Evolutionary conservation across 768 basidiomycete species (phyloP).

Genomic region (Harrya chromipes): DNA sequence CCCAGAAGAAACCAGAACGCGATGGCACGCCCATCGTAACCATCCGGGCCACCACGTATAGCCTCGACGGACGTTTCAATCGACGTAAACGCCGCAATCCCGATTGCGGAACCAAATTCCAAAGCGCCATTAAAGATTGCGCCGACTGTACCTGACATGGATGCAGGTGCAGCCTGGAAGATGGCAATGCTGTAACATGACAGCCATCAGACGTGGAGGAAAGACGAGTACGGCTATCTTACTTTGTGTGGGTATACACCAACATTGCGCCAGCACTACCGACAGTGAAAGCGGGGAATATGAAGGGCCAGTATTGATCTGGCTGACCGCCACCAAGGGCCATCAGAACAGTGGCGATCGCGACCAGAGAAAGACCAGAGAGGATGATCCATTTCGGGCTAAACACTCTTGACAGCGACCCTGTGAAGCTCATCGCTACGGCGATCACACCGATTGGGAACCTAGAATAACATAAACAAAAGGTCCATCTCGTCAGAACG

Average conservation of each 20-base stretch:
- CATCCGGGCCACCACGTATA: constrained; percentile 28
- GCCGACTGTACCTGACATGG: constrained; percentile 50
- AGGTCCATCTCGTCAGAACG: not conserved
- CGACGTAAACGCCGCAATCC: constrained; percentile 48
- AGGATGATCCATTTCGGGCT: constrained; percentile 47
- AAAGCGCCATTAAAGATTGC: constrained; percentile 55
- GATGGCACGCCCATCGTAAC: constrained; percentile 41
- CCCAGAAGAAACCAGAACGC: constrained; percentile 47
- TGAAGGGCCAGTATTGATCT: constrained; percentile 43
- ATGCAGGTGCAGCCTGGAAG: constrained; percentile 44
- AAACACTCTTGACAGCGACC: constrained; percentile 35
- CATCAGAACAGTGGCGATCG: constrained; percentile 40
- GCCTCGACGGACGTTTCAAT: constrained; percentile 46
- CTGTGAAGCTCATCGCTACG: constrained; percentile 37
- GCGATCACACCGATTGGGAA: constrained; percentile 41
- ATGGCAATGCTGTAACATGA: constrained; percentile 42
- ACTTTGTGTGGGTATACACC: constrained; percentile 48
- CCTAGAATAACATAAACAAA: constrained; percentile 21
- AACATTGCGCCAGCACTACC: constrained; percentile 47
- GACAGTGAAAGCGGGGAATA: constrained; percentile 49
- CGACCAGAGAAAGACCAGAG: constrained; percentile 36
- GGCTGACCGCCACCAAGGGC: constrained; percentile 40
- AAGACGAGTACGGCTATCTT: constrained; percentile 15
- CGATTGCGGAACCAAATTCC: constrained; percentile 51
- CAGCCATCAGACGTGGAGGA: not conserved